Evolutionary conservation across 2,329 filamentous ascomycete genomes (phyloP), one percentile per base, ranked within the genome.

Genomic region (Pyricularia sp.): DNA sequence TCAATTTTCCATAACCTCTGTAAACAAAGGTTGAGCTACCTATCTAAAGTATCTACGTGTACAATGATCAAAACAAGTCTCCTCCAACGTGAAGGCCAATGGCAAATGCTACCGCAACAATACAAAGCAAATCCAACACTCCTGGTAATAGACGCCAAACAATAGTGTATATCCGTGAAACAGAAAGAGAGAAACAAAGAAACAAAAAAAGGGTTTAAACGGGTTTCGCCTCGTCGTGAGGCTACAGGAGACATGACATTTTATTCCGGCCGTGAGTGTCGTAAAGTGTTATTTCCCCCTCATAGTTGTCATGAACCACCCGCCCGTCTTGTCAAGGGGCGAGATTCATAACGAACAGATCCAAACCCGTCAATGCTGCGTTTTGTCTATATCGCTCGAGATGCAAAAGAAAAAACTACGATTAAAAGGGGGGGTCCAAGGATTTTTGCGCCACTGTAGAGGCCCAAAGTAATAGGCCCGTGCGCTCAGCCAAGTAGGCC

Each of bases 111-210:
- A 55, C 31, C 63, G 44, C 13, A 44, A 64, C 22, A 60, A 60
- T 24, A 30, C 44, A 61, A 65, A 55, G 28, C 59, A 49, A 61
- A 53, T 22, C 40, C 40, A n/a, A 49, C 40, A 49, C 40, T 57
- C 22, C 53, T 57, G 53, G 22, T 57, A 28, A 13, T 44, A 35
- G 26, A 64, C 49, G 62, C 62, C 44, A 62, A 28, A 53, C 33
- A 28, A 35, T 13, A 49, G 7, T 44, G 24, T 35, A 62, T 26
- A 44, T 8, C 24, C 60, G 13, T 53, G 59, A 49, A 65, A n/a
- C 60, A 63, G 57, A 22, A 63, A 19, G 35, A 64, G 22, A 57
- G 62, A 60, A 62, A 53, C 9, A 57, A 59, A 64, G 64, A 60
- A 9, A 60, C 33, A 40, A 40, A 55, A 55, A 65, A 65, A 13